Conservation (phyloP, 1,284 basidiomycete species). For the Singerocomus rubriflavus region DNA sequence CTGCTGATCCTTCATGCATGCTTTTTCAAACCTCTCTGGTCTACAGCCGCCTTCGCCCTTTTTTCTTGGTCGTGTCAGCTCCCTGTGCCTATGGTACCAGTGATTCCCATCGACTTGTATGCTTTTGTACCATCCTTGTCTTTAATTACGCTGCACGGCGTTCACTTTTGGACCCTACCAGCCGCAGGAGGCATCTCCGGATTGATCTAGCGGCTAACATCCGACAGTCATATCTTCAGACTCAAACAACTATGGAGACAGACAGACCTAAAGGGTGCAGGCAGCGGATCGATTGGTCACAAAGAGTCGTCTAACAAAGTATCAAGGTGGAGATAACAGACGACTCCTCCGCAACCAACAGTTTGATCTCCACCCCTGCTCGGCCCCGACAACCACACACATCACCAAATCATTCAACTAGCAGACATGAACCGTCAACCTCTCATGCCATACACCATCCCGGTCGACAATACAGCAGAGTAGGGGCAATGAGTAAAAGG, state of each 20-base stretch:
- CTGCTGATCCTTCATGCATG: no score
- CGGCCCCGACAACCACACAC: conserved; percentile 6
- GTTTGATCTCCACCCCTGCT: conserved; percentile 10
- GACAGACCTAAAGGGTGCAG: not conserved
- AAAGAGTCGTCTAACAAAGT: conserved; percentile 8
- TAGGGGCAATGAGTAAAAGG: not conserved
- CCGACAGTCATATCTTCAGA: no score
- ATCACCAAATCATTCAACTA: conserved; percentile 15
- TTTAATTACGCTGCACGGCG: not conserved
- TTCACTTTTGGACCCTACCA: not conserved
- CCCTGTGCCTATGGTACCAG: no score
- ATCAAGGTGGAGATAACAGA: conserved; percentile 6
- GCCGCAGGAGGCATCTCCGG: not conserved
- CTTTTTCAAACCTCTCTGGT: no score
- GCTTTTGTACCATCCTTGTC: not conserved
- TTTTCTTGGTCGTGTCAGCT: no score
- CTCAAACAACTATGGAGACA: no score
- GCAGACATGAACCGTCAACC: conserved; percentile 14
- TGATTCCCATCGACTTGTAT: no score
- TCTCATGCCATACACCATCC: conserved; percentile 16
- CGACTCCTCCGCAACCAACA: conserved; percentile 6
- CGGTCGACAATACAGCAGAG: conserved; percentile 18
- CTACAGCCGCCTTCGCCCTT: no score
- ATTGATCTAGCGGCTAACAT: no score
- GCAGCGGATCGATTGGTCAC: conserved; percentile 15